These are phyloP conservation scores for Elaeis oleifera DNA, from an alignment of 202 grass and related monocot genomes.

Conservation along the genomic window DNA sequence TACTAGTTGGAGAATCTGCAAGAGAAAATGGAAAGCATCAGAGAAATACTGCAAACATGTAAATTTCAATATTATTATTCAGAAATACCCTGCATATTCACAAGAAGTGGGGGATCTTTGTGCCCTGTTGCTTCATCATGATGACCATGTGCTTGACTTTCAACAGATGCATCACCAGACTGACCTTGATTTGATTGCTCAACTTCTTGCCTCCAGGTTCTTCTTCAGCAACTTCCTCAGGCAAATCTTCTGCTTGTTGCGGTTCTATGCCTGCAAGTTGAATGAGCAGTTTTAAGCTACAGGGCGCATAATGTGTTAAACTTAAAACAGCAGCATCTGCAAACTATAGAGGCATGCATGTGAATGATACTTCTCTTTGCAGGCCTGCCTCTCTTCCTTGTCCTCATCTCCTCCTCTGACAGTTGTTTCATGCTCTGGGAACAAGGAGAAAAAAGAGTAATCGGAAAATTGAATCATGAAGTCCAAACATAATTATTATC, in stretches of 20 bases:
- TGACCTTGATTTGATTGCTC: too few species aligned
- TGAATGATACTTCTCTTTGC: not conserved
- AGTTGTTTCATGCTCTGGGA: not conserved
- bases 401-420: not conserved
- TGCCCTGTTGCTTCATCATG: too few species aligned
- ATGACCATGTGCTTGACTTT: too few species aligned
- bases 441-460: not conserved
- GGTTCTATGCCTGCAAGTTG: not conserved
- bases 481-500: not conserved
- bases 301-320: too few species aligned
- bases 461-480: not conserved
- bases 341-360: not conserved
- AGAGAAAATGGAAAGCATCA: too few species aligned
- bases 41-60: too few species aligned
- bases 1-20: too few species aligned
- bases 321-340: not conserved
- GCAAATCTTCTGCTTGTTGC: not conserved
- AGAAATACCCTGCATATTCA: too few species aligned
- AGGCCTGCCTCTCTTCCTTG: not conserved
- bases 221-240: not conserved
- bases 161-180: too few species aligned
- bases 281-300: not conserved
- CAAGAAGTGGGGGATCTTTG: too few species aligned
- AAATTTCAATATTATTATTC: too few species aligned
- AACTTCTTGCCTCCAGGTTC: not conserved